Base-by-base conservation (phyloP, 2,329 filamentous ascomycete genomes). In the Trichoderma harzianum region DNA sequence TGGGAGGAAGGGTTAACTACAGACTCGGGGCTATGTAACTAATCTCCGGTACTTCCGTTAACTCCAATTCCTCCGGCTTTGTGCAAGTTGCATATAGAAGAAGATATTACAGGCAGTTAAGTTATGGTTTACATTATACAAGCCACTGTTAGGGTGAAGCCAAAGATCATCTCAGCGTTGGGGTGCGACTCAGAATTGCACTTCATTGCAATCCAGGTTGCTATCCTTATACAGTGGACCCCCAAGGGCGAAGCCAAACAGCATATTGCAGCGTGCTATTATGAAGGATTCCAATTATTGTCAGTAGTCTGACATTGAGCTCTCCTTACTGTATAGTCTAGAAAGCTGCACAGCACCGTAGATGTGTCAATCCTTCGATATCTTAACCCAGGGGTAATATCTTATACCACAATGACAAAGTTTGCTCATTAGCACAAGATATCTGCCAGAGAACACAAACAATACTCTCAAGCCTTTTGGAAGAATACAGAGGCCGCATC, bases 21-120 rank as follows among this genome's bases (percentile, higher is more conserved):
- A 24, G 47, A 24, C n/a, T 24, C 47, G 47, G 47, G 47, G 47
- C 1, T 82, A 63, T 47, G 34, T 30, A 7, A 43, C 60, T 63
- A 63, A 63, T 63, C 79, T 34, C 79, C 78, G 34, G 7, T 63
- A 63, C 60, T n/a, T 63, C 60, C 60, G 60, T 63, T 63, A 63
- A 63, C 32, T 43, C 60, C 60, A 63, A 63, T 47, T 30, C 24
- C 36, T 63, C 21, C 18, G 21, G 24, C 26, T 10, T n/a, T 18
- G 0, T 43, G 7, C 7, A 63, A 63, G 24, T 16, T 30, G 24
- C 34, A 36, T 14, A 39, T 39, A 26, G 6, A 28, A 63, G 16
- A 26, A n/a, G 7, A 30, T 63, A 11, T 47, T 16, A 63, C 5
- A n/a, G 5, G 14, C 7, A 24, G n/a, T 36, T 28, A 28, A n/a